Evolutionary conservation across 2,329 filamentous ascomycete genomes (phyloP).

Genomic region (Pestalotiopsis sp.): DNA sequence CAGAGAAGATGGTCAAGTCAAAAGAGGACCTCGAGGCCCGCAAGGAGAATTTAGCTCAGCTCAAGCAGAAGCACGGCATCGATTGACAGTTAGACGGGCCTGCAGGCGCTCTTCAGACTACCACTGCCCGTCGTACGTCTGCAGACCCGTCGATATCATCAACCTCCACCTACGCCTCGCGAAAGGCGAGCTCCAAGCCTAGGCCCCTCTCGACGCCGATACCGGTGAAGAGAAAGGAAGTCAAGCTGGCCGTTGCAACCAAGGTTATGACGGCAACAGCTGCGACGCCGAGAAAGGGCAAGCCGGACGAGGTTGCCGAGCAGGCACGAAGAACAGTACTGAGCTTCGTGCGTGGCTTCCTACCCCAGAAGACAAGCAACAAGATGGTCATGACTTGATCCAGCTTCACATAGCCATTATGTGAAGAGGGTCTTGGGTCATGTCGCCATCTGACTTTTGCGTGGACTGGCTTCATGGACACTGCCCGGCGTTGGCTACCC

Average conservation of each 20-base stretch:
- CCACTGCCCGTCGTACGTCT: slow-evolving; percentile 46
- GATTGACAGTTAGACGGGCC: slow-evolving; percentile 87
- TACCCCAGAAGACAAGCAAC: slow-evolving; percentile 31
- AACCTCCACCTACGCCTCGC: slow-evolving; percentile 34
- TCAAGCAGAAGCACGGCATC: slow-evolving; percentile 97
- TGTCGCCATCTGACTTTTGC: slow-evolving; percentile 14
- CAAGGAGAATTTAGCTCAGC: slow-evolving; percentile 95
- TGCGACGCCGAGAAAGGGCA: slow-evolving; percentile 1
- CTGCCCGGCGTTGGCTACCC: slow-evolving; percentile 19
- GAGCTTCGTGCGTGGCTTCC: slow-evolving; percentile 32
- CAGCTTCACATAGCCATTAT: slow-evolving; percentile 18
- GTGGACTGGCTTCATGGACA: slow-evolving; percentile 17
- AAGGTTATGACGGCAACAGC: not conserved
- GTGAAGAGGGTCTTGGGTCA: slow-evolving; percentile 17
- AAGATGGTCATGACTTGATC: slow-evolving; percentile 35
- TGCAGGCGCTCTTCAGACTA: slow-evolving; percentile 54
- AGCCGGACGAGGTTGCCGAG: slow-evolving; percentile 22
- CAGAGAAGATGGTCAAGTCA: slow-evolving; percentile 73
- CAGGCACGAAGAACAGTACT: slow-evolving; percentile 31
- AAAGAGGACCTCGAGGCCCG: slow-evolving; percentile 93
- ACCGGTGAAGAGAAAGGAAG: slow-evolving; percentile 28
- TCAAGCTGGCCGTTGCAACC: slow-evolving; percentile 21
- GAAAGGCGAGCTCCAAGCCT: slow-evolving; percentile 24
- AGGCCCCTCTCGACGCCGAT: slow-evolving; percentile 17
- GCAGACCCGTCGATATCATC: slow-evolving; percentile 63